phyloP scores from a whole-genome alignment of 2,329 filamentous ascomycete species.

The Xylaria sp. region DNA sequence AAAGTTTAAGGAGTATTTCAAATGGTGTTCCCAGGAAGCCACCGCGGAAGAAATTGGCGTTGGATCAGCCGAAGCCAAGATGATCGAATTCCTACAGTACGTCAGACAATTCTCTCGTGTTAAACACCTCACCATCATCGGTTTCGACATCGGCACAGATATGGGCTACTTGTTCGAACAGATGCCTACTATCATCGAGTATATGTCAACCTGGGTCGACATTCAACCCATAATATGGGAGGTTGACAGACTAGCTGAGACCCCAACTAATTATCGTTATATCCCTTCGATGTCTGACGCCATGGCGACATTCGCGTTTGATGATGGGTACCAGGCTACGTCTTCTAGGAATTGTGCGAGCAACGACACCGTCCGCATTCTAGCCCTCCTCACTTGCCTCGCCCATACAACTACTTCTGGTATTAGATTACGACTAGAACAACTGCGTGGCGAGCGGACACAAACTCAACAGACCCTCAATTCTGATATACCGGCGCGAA shows the following conservation, averaged over 20 bases:
- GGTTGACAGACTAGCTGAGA: slow-evolving; percentile 16
- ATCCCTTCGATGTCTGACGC: too few species aligned
- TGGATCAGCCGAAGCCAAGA: slow-evolving; percentile 14
- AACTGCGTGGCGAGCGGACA: not conserved
- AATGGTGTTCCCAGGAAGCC: slow-evolving; percentile 23
- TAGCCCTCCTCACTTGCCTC: slow-evolving; percentile 20
- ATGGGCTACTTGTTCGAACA: slow-evolving; percentile 2
- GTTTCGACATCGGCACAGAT: slow-evolving; percentile 5
- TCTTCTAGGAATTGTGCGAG: slow-evolving; percentile 1
- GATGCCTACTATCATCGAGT: not conserved
- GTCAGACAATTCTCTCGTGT: not conserved
- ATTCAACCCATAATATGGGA: slow-evolving; percentile 24
- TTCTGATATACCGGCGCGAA: not conserved
- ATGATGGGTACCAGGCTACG: slow-evolving; percentile 11
- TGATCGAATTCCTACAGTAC: slow-evolving; percentile 13
- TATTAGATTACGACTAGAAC: not conserved
- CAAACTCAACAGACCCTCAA: not conserved
- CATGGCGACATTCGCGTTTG: too few species aligned
- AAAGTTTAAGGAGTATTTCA: slow-evolving; percentile 15
- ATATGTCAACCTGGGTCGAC: slow-evolving; percentile 24
- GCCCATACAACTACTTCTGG: slow-evolving; percentile 18
- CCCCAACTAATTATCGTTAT: not conserved
- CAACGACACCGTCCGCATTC: slow-evolving; percentile 21
- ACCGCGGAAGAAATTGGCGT: slow-evolving; percentile 1
- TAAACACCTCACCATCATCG: slow-evolving; percentile 12